Evolutionary conservation across 768 basidiomycete genomes (phyloP).

Genomic region (Asterophora parasitica): DNA sequence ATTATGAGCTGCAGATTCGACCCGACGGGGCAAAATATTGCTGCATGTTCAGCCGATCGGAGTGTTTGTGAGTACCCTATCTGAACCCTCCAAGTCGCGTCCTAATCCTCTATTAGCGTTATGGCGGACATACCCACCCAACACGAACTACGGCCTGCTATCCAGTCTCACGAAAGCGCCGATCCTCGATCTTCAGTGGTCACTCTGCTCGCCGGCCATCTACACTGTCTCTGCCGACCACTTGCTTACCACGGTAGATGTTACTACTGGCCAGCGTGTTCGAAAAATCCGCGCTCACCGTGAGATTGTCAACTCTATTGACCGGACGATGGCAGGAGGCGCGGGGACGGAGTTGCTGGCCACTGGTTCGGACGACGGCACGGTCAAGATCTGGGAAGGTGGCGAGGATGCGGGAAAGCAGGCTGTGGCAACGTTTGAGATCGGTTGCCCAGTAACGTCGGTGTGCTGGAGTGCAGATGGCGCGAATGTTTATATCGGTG

Average conservation of each 20-base stretch:
- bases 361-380: slow-evolving; percentile 90
- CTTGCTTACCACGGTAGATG: slow-evolving; percentile 68
- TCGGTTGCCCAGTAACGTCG: slow-evolving; percentile 87
- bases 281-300: slow-evolving; percentile 84
- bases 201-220: slow-evolving; percentile 62
- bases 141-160: slow-evolving; percentile 88
- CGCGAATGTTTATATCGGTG: slow-evolving; percentile 83
- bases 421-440: slow-evolving; percentile 73
- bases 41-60: slow-evolving; percentile 87
- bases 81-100: slow-evolving; percentile 2
- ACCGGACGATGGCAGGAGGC: slow-evolving; percentile 80
- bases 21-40: slow-evolving; percentile 89
- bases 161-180: slow-evolving; percentile 84
- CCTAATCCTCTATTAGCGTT: slow-evolving; percentile 45
- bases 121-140: slow-evolving; percentile 90
- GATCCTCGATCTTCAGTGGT: slow-evolving; percentile 91
- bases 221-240: slow-evolving; percentile 93
- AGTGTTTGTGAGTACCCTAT: slow-evolving; percentile 68
- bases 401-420: slow-evolving; percentile 69
- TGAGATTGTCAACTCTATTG: slow-evolving; percentile 86
- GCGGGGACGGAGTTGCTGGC: slow-evolving; percentile 81
- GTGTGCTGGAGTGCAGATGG: slow-evolving; percentile 94
- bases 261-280: slow-evolving; percentile 78
- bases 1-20: slow-evolving; percentile 92
- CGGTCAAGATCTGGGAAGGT: slow-evolving; percentile 89